Base-by-base conservation (phyloP, 495 filamentous ascomycete genomes). In the Amphirosellinia nigrospora region DNA sequence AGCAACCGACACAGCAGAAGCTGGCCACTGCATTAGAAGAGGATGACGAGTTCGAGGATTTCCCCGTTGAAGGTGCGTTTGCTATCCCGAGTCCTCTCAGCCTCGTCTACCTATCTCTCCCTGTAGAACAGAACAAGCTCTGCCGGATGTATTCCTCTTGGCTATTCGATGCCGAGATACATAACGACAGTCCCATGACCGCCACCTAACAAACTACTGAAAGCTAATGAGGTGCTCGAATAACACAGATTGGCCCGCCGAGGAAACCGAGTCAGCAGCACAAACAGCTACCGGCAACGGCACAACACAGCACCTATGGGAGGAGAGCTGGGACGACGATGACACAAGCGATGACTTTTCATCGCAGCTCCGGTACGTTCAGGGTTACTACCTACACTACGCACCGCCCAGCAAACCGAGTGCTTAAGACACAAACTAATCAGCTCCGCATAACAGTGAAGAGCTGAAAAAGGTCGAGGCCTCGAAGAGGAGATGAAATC, bases 311-410 rank as follows among this genome's bases (percentile, higher is more conserved):
- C 93, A 98, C 84, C 82, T 99, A 68, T 99, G 96, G 96, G 96
- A 99, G 84, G 96, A 99, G 86, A 98, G 94, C 84, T 99, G 96
- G 96, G 96, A 99, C 81, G 96, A 99, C 75, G 96, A 99, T 80
- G 96, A 98, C 84, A 94, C 94, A 67, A 94, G 86, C 74, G 96
- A 98, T 79, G 96, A 99, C 74, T 99, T 99, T 78, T 94, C 94
- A 15, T 88, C 92, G 79, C 96, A 98, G 88, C 82, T 99, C 78
- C 96, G 93, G 96, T 99, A 80, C 73, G 91, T 85, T 32, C 2
- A 23, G 9, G 32, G 7, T 11, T 30, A 2, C 23, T 21, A 28
- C 23, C n/a, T 52, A 28, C 21, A 50, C 4, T 26, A 23, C 1
- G 0, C 8, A 30, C 19, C 36, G 15, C 50, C 39, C 26, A 52